Evolutionary conservation across 2,329 filamentous ascomycete species (phyloP).

Genomic region (Fusarium torreyae): DNA sequence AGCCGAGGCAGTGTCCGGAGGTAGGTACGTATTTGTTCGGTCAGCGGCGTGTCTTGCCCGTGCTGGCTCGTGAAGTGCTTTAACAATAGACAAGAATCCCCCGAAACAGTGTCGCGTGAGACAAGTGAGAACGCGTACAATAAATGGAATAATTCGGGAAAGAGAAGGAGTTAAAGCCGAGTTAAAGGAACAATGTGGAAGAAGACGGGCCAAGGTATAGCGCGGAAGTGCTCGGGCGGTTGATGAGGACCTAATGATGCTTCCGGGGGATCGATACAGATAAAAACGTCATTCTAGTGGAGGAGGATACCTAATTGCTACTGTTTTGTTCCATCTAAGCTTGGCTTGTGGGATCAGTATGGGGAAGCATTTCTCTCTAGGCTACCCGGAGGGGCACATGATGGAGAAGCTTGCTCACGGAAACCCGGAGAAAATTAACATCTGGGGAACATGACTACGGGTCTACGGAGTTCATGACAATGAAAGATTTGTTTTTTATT

Average conservation of each 20-base stretch:
- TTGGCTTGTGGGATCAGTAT: conserved; percentile 41
- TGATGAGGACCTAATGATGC: conserved; percentile 39
- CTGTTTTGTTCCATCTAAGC: conserved; percentile 8
- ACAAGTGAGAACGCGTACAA: conserved; percentile 31
- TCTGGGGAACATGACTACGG: conserved; percentile 19
- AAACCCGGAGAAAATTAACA: conserved; percentile 30
- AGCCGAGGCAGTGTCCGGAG: conserved; percentile 48
- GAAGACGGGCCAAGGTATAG: conserved; percentile 25
- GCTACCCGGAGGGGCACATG: conserved; percentile 36
- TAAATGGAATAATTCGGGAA: conserved; percentile 31
- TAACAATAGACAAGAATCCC: conserved; percentile 14
- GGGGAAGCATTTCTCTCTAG: conserved; percentile 38
- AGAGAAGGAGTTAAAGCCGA: conserved; percentile 17
- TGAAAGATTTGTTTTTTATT: neutral
- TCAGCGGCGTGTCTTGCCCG: conserved; percentile 15
- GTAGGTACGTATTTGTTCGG: conserved; percentile 31
- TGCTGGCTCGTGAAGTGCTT: conserved; percentile 8
- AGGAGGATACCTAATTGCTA: conserved; percentile 29
- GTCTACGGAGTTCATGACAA: neutral
- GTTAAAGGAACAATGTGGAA: neutral
- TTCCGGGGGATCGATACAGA: conserved; percentile 24
- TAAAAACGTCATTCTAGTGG: conserved; percentile 44
- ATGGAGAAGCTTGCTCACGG: conserved; percentile 36
- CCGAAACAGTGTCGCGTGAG: conserved; percentile 31
- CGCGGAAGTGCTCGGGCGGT: conserved; percentile 46